Evolutionary conservation across 2,329 filamentous ascomycete genomes (phyloP).

Genomic region (Chaetothyriales sp.): DNA sequence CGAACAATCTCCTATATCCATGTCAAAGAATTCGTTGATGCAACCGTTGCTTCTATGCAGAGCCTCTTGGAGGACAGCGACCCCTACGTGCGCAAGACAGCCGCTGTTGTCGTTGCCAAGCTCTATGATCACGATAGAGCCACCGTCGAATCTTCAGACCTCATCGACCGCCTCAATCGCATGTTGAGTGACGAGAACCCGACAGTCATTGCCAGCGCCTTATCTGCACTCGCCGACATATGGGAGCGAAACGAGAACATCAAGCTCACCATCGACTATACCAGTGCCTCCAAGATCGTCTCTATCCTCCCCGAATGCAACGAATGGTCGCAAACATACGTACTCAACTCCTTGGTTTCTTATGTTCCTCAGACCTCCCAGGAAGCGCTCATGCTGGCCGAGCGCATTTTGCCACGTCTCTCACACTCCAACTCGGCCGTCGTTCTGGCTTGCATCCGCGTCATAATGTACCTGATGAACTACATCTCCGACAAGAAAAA

Average conservation of each 20-base stretch:
- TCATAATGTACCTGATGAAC: slow-evolving; percentile 96
- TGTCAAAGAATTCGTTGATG: slow-evolving; percentile 87
- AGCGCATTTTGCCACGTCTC: slow-evolving; percentile 84
- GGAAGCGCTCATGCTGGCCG: slow-evolving; percentile 77
- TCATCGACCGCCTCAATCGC: slow-evolving; percentile 80
- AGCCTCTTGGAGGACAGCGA: slow-evolving; percentile 70
- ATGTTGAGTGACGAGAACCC: slow-evolving; percentile 93
- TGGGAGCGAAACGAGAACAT: slow-evolving; percentile 97
- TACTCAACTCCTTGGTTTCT: slow-evolving; percentile 91
- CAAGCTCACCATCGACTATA: slow-evolving; percentile 94
- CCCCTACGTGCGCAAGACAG: slow-evolving; percentile 94
- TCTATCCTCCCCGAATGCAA: slow-evolving; percentile 93
- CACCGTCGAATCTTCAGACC: slow-evolving; percentile 75
- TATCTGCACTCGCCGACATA: slow-evolving; percentile 87
- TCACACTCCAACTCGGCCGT: slow-evolving; percentile 96
- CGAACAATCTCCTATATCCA: slow-evolving; percentile 97
- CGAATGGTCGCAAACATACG: slow-evolving; percentile 99
- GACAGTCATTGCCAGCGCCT: slow-evolving; percentile 85
- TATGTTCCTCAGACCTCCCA: slow-evolving; percentile 85
- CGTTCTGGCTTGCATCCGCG: slow-evolving; percentile 86
- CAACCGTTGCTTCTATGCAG: slow-evolving; percentile 72
- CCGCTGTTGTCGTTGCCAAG: slow-evolving; percentile 90
- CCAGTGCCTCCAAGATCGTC: slow-evolving; percentile 94
- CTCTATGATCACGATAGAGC: slow-evolving; percentile 90
- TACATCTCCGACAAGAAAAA: slow-evolving; percentile 89